phyloP scores from a whole-genome alignment of 2,329 filamentous ascomycete species.

The Byssothecium circinans region DNA sequence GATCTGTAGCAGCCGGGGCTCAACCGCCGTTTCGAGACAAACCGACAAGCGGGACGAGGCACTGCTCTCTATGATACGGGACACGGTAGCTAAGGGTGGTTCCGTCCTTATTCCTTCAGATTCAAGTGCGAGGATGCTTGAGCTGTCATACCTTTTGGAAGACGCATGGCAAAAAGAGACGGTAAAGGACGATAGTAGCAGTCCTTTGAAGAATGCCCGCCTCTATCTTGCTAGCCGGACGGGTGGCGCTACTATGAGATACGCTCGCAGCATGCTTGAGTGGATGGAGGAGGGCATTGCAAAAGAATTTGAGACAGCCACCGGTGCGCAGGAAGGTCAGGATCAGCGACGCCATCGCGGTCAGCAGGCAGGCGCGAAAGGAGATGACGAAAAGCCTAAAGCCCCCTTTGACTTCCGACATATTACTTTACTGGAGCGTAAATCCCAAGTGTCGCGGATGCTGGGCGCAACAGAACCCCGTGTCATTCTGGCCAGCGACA shows the following conservation, averaged over 20 bases:
- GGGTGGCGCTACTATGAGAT: constrained; percentile 83
- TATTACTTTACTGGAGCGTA: constrained; percentile 79
- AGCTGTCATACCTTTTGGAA: constrained; percentile 89
- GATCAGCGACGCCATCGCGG: constrained; percentile 35
- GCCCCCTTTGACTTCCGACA: constrained; percentile 91
- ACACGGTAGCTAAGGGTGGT: constrained; percentile 78
- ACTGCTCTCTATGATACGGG: constrained; percentile 77
- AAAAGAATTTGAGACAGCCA: constrained; percentile 80
- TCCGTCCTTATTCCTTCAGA: constrained; percentile 93
- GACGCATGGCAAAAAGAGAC: constrained; percentile 70
- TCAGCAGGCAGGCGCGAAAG: constrained; percentile 41
- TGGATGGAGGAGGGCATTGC: constrained; percentile 99
- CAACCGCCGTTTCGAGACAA: constrained; percentile 69
- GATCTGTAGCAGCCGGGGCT: constrained; percentile 85
- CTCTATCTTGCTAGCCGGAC: constrained; percentile 86
- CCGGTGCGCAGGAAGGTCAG: constrained; percentile 30
- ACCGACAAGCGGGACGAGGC: constrained; percentile 82
- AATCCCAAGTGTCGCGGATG: constrained; percentile 75
- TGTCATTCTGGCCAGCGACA: constrained; percentile 89
- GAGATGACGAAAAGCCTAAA: constrained; percentile 54
- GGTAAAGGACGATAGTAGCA: constrained; percentile 36
- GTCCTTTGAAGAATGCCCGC: constrained; percentile 54
- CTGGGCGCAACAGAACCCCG: constrained; percentile 57
- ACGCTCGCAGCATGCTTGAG: constrained; percentile 93
- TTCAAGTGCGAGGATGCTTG: constrained; percentile 90